Evolutionary conservation across 2,329 filamentous ascomycete species (phyloP).

Genomic region (Botrytis pseudocinerea): DNA sequence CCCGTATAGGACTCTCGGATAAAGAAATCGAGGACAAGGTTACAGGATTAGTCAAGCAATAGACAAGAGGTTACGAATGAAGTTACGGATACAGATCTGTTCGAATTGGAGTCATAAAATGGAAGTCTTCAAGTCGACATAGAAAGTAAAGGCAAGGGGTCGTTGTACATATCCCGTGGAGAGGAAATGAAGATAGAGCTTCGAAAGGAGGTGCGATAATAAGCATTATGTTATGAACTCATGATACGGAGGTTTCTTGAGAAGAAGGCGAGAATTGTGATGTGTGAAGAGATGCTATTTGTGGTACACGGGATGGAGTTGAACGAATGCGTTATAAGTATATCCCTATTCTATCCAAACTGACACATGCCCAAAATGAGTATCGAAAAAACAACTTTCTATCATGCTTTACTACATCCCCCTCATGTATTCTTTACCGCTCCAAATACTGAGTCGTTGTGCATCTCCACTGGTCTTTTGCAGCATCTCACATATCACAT

Average conservation of each 20-base stretch:
- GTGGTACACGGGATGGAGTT: not conserved
- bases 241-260: not conserved
- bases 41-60: slow-evolving; percentile 23
- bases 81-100: not conserved
- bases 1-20: slow-evolving; percentile 60
- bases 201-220: not conserved
- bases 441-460: not conserved
- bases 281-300: not conserved
- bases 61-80: not conserved
- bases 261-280: not conserved
- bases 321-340: not conserved
- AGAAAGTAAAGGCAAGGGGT: not conserved
- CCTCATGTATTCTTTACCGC: not conserved
- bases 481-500: not conserved
- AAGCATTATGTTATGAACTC: not conserved
- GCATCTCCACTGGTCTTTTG: not conserved
- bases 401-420: not conserved
- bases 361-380: too few relatives aligned
- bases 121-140: not conserved
- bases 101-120: not conserved
- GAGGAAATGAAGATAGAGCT: slow-evolving; percentile 10
- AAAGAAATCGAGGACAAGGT: slow-evolving; percentile 55
- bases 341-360: not conserved
- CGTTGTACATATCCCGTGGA: slow-evolving; percentile 20
- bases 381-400: not conserved